phyloP scores from a whole-genome alignment of 176 grass and related monocot genomes.

The Canna indica region DNA sequence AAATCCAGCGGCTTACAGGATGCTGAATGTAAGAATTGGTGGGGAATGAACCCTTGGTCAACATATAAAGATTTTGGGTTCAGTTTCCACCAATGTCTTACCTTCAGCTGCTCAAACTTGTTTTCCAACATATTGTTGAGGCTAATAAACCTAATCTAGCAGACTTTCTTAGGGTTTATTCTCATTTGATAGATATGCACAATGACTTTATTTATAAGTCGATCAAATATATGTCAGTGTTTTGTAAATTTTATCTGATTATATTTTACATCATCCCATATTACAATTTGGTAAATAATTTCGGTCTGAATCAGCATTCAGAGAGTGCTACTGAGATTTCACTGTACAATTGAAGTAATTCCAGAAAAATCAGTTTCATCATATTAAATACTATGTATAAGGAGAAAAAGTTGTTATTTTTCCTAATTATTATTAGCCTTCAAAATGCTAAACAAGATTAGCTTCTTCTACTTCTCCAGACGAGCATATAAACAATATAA shows the following conservation, averaged over 20 bases:
- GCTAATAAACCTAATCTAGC: too few species aligned
- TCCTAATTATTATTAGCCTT: not conserved
- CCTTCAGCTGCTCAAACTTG: not conserved
- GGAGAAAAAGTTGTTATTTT: not conserved
- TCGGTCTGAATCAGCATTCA: too few species aligned
- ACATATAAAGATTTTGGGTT: not conserved
- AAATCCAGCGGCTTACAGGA: not conserved
- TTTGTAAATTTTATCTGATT: too few species aligned
- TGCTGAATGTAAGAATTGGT: not conserved
- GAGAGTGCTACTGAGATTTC: not conserved
- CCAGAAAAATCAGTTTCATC: not conserved
- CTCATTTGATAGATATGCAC: too few species aligned
- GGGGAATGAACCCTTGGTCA: not conserved
- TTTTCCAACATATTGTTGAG: not conserved
- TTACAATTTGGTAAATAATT: too few species aligned
- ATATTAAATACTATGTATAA: not conserved
- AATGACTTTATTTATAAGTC: too few species aligned
- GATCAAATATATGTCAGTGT: too few species aligned
- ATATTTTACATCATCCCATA: too few species aligned
- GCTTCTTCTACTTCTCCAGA: too few species aligned
- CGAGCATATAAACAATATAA: too few species aligned
- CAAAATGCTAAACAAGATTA: not conserved
- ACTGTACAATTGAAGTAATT: not conserved
- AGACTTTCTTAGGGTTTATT: too few species aligned
- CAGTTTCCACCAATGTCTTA: slow-evolving; percentile 1